Percentiles rank a stretch among this genome's conserved stretches.
Conservation (phyloP, 169 alveolate genomes). For the Perkinsus chesapeaki region DNA sequence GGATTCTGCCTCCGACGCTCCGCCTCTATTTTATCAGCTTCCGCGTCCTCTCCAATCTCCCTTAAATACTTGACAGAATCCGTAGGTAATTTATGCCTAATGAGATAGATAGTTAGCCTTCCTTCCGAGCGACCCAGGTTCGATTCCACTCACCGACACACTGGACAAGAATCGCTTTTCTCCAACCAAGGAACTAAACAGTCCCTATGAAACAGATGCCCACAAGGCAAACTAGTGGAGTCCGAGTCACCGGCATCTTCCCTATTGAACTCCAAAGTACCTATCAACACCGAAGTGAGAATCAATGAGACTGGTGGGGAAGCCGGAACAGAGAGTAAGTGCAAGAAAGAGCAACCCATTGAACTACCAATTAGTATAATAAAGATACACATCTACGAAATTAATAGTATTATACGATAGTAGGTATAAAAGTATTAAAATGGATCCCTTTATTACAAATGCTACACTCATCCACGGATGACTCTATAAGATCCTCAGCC, state of each 20-base stretch:
- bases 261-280: not conserved
- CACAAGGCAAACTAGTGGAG: not conserved
- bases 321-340: too few species aligned
- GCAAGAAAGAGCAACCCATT: too few species aligned
- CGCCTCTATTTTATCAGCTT: not conserved
- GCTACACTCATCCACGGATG: not conserved
- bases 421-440: too few species aligned
- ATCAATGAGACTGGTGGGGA: not conserved
- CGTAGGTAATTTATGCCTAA: not conserved
- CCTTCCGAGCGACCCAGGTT: not conserved
- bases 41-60: not conserved
- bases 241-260: not conserved
- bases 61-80: not conserved
- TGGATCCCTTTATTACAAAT: not conserved
- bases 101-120: not conserved
- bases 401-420: too few species aligned
- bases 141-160: not conserved
- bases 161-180: not conserved
- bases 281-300: not conserved
- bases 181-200: not conserved
- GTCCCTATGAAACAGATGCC: not conserved
- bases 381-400: too few species aligned
- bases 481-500: not conserved
- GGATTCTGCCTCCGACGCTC: not conserved
- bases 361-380: too few species aligned